Base-by-base conservation (phyloP, 768 basidiomycete genomes). In the Naganishia randhawae region DNA sequence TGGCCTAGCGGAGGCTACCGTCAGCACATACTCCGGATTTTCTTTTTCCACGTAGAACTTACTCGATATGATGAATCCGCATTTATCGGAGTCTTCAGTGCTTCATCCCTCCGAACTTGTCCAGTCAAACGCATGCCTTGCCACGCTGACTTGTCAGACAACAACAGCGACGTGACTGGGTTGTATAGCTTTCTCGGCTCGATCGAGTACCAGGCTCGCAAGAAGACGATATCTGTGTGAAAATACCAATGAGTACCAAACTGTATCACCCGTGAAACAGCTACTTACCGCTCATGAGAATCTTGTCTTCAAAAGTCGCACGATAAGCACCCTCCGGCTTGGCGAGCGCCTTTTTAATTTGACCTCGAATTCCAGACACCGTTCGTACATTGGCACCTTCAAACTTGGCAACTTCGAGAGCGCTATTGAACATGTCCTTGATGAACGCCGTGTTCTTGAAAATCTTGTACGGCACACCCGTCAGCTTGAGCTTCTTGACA, bases 371-470 rank as follows among this genome's bases (percentile, higher is more conserved):
- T 13, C 96, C 96, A 7, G 91, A 93, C 8, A 98, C 96, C 0
- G 95, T 98, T 68, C 88, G 84, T 66, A 99, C 86, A 77, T 89
- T 92, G n/a, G 96, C 96, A 19, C 96, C 96, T 79, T 99, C 96
- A 73, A 99, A 98, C 80, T 96, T 98, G 66, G 93, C 93, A 14
- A 98, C 93, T 80, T 99, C 96, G 35, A 98, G 84, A 35, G 92
- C 88, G 67, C 86, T 87, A 64, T 81, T 88, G 83, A 99, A 99
- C 96, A 99, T 99, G 75, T 96, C 92, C 83, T 89, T 92, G 73
- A 99, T 83, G 80, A 98, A 99, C 2, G 92, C 96, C 14, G 96
- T 99, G 81, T 99, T 99, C 83, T 97, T 98, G 85, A 89, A 99
- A 69, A 98, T 92, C 84, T 98, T 98, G 82, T 88, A 92, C 29